Base-by-base conservation (phyloP, 140 eudicot species). In the Senecio squalidus region DNA sequence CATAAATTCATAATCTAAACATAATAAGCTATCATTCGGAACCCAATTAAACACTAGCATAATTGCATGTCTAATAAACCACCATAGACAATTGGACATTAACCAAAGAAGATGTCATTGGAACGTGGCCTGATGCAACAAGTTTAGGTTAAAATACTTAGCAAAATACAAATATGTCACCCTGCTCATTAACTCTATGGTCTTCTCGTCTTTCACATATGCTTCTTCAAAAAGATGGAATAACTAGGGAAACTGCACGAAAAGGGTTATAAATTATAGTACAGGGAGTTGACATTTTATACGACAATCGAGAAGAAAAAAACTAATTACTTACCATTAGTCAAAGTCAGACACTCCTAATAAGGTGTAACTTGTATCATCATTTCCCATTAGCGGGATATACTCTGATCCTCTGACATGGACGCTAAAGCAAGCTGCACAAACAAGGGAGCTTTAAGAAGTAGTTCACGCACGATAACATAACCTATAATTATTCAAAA, bases 351-450 rank as follows among this genome's bases (percentile, higher is more conserved):
- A 58, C 67, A 76, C 47, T 16, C 86, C 92, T 70, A 87, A 17
- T 48, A 80, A 63, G 2, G 84, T 33, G 62, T 61, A 77, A 74
- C 69, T 84, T 3, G 84, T 38, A 64, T 76, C 89, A 17, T 48
- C 78, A 1, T 79, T 73, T 64, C 99, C 99, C 38, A 80, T 82
- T 28, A 81, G 60, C 1, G 98, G 95, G 30, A 84, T 84, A 60
- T 88, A 87, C 58, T 93, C 99, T 5, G 99, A 93, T 33, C 96
- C 96, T 78, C 99, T 79, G 54, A 93, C 99, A 63, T 88, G 96
- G 51, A 93, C 95, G 30, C 95, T 74, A 65, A 74, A 93, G 76
- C 96, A 88, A 76, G 99, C 96, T 93, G 84, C 85, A 86, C 10
- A 68, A 58, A 56, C 2, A 76, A 36, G 18, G 22, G 39, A 50